These are phyloP conservation scores for Coemansia sp. DNA, from an alignment of 192 early-diverging fungal genomes.

Conservation along the genomic window DNA sequence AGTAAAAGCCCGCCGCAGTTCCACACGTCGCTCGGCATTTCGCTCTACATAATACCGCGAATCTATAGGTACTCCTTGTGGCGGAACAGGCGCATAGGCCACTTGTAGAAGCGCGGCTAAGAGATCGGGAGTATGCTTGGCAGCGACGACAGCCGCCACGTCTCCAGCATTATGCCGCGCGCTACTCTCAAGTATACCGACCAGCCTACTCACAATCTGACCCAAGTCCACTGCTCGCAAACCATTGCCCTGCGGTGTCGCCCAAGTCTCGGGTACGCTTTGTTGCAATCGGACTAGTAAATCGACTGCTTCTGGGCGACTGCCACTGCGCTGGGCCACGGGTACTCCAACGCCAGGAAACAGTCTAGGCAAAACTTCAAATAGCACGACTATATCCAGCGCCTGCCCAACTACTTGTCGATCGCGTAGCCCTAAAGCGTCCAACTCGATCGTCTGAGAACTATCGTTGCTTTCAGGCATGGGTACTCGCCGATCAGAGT, in stretches of 20 bases:
- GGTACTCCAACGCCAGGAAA: constrained; percentile 67
- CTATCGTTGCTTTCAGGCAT: background rate
- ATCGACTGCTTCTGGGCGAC: constrained; percentile 39
- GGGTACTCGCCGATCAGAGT: background rate
- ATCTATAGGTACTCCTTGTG: background rate
- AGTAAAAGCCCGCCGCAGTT: constrained; percentile 42
- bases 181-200: constrained; percentile 12
- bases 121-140: constrained; percentile 65
- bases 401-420: constrained; percentile 38
- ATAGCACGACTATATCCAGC: constrained; percentile 38
- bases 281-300: constrained; percentile 22
- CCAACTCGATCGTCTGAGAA: background rate
- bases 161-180: constrained; percentile 54
- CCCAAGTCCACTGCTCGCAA: background rate
- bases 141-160: constrained; percentile 59
- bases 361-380: constrained; percentile 65
- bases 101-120: constrained; percentile 69
- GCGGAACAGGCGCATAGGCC: constrained; percentile 62
- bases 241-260: background rate
- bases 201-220: constrained; percentile 7
- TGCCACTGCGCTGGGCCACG: constrained; percentile 58
- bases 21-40: constrained; percentile 12
- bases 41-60: constrained; percentile 51
- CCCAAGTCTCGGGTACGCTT: background rate
- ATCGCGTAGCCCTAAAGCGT: constrained; percentile 44